Conservation (phyloP, 805 yeast species). For the Metschnikowia hibisci region DNA sequence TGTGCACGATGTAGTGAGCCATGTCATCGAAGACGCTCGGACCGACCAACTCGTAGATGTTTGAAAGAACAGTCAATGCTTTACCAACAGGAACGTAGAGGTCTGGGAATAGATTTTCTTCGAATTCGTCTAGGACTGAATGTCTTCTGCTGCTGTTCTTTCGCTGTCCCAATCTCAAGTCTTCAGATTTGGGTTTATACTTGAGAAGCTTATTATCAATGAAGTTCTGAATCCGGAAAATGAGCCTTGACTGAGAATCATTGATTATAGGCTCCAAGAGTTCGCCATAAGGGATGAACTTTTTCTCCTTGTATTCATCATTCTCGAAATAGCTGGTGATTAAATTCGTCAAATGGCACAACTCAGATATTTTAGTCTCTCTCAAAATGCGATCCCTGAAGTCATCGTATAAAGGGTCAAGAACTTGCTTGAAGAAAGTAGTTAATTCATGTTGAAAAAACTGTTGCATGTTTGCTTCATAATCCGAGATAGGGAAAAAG, state of each 20-base stretch:
- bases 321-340: constrained; percentile 66
- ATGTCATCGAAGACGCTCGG: constrained; percentile 80
- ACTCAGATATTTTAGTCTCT: constrained; percentile 60
- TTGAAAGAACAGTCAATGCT: constrained; percentile 66
- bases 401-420: constrained; percentile 76
- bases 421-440: constrained; percentile 56
- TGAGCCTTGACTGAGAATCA: constrained; percentile 75
- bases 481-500: constrained; percentile 37
- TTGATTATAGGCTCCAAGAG: constrained; percentile 68
- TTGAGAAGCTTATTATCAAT: constrained; percentile 65
- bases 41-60: constrained; percentile 74
- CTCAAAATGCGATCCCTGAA: constrained; percentile 63
- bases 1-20: constrained; percentile 82
- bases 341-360: constrained; percentile 74
- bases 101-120: constrained; percentile 37
- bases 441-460: constrained; percentile 34
- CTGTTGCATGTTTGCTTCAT: constrained; percentile 12
- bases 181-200: constrained; percentile 65
- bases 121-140: constrained; percentile 26
- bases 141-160: constrained; percentile 12
- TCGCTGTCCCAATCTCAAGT: constrained; percentile 54
- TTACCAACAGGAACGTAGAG: constrained; percentile 71
- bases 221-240: constrained; percentile 71
- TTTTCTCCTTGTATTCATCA: constrained; percentile 39
- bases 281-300: constrained; percentile 37